Evolutionary conservation across 768 basidiomycete species (phyloP), one percentile per base, ranked within the genome.

Genomic region (Calvatia gigantea): DNA sequence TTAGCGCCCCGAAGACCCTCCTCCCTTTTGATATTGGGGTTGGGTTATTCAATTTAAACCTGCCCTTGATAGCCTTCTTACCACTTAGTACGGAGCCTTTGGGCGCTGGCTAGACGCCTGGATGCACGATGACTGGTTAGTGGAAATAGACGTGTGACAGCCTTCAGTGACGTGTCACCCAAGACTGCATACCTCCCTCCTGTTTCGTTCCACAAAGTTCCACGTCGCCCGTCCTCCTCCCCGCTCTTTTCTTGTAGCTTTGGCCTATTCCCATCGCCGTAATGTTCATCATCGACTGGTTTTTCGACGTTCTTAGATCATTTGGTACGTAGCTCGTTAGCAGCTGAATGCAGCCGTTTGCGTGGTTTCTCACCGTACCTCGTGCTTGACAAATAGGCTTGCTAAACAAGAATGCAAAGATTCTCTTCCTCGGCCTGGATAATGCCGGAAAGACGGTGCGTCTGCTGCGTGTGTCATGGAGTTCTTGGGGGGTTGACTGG

Each of bases 381-480:
- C 32, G 35, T 58, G 32, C 45, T 29, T 54, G 37, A 32, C n/a
- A 39, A 45, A 32, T 60, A 95, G 94, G 94, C 61, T 80, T 96
- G 64, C 66, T 88, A 75, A 91, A 94, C 80, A 97, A 99, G 89
- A 98, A 97, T 69, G 97, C 97, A 62, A 99, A 98, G 83, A 97
- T 99, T 69, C 83, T 99, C 60, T 99, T 99, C 86, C 84, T 99
- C 50, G 97, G 97, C 60, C 83, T 98, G 53, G 96, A 98, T 71
- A 99, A 98, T 78, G 97, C 97, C 50, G 96, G 97, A 68, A 99
- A 98, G 83, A 98, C 97, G 58, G 96, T 97, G 60, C 57, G 88
- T 65, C 12, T 19, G 56, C 33, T 3, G 1, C 21, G 28, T 29
- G 11, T 31, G 23, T 17, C 11, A 28, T 39, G 6, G 45, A 15